These are phyloP conservation scores for Dioscorea alata DNA, from an alignment of 106 monocot genomes.

Conservation along the genomic window DNA sequence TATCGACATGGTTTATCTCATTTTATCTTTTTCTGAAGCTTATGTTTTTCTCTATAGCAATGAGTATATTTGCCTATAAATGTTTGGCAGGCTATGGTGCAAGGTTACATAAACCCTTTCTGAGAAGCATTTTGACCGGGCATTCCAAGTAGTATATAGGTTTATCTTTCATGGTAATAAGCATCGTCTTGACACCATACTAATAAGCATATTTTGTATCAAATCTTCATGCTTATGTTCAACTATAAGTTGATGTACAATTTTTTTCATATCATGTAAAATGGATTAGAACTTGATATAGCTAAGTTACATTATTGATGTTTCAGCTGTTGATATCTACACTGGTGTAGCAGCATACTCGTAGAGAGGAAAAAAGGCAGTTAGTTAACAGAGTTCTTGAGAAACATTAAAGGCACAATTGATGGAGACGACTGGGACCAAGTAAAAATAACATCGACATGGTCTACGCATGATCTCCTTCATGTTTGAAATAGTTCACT, in stretches of 20 bases:
- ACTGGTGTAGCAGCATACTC: constrained; percentile 83
- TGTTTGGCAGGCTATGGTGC: constrained; percentile 62
- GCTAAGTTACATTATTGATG: not conserved
- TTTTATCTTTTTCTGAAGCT: not conserved
- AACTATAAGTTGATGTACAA: too few species aligned
- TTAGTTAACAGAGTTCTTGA: constrained; percentile 76
- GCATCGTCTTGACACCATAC: not conserved
- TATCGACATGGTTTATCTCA: too few species aligned
- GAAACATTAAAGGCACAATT: constrained; percentile 78
- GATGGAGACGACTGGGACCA: constrained; percentile 91
- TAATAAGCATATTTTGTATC: not conserved
- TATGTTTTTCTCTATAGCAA: not conserved
- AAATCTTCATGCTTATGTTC: not conserved
- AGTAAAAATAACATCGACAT: constrained; percentile 28
- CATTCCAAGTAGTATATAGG: constrained; percentile 66
- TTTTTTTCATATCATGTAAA: too few species aligned
- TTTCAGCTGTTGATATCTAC: constrained; percentile 90
- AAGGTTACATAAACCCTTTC: constrained; percentile 81
- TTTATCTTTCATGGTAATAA: constrained; percentile 82
- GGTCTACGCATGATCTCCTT: too few species aligned
- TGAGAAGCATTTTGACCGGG: constrained; percentile 94
- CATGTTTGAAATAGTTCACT: too few species aligned
- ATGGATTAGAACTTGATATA: not conserved
- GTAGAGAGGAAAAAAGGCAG: constrained; percentile 80
- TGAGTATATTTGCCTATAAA: constrained; percentile 1